These are phyloP conservation scores for Physcomitrellopsis africana DNA, from an alignment of 225 moss, liverwort and hornwort species.

Conservation along the genomic window DNA sequence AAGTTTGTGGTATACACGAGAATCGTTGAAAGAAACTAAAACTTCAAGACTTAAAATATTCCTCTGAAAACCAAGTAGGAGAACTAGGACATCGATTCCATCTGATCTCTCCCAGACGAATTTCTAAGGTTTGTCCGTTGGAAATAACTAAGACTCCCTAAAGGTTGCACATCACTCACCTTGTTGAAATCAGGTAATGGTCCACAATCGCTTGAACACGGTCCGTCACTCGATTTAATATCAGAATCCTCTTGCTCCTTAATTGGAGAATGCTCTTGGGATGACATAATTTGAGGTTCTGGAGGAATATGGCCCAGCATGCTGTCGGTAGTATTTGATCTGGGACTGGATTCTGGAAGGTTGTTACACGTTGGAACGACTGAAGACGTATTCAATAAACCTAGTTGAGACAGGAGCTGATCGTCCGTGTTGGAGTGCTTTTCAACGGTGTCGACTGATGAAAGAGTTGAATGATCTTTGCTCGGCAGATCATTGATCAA, in stretches of 20 bases:
- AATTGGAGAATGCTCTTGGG: constrained; percentile 15
- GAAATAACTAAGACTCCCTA: background rate
- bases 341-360: background rate
- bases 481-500: background rate
- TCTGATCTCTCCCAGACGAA: background rate
- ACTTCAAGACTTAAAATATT: background rate
- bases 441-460: constrained; percentile 9
- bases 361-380: constrained; percentile 1
- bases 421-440: constrained; percentile 5
- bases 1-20: background rate
- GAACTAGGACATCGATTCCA: background rate
- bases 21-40: background rate
- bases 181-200: constrained; percentile 22
- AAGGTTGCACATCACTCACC: constrained; percentile 17
- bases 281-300: constrained; percentile 8
- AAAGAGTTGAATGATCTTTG: background rate
- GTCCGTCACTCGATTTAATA: constrained; percentile 11
- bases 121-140: background rate
- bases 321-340: background rate
- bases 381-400: constrained; percentile 27
- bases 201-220: no score
- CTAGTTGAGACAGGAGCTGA: constrained; percentile 32
- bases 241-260: constrained; percentile 30
- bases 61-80: background rate
- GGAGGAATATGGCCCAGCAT: background rate